Percentiles rank a stretch among this genome's conserved stretches.
Conservation (phyloP, 2,329 filamentous ascomycete species). For the Diaporthe batatas region DNA sequence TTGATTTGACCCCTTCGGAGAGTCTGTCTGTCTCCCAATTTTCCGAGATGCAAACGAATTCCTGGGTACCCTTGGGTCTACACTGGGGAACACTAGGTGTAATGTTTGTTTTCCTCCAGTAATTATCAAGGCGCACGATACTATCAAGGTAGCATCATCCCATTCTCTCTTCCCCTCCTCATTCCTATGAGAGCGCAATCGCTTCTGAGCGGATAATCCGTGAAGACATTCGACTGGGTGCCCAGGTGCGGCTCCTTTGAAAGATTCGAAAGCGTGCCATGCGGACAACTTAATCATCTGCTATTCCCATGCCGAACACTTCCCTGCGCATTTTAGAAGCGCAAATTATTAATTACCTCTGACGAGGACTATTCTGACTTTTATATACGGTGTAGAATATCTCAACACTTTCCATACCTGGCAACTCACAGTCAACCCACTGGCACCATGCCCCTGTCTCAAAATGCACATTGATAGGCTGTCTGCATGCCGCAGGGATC, state of each 20-base stretch:
- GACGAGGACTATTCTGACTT: neutral
- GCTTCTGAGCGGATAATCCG: neutral
- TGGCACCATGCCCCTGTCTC: slow-evolving; percentile 32
- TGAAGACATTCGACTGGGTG: neutral
- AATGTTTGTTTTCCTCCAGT: neutral
- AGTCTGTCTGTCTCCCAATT: neutral
- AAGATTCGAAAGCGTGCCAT: too few species aligned
- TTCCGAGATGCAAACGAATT: too few species aligned
- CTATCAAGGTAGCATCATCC: too few species aligned
- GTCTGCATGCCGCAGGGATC: slow-evolving; percentile 20
- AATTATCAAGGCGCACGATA: too few species aligned
- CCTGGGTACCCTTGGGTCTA: too few species aligned
- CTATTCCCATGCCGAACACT: neutral
- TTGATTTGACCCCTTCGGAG: too few species aligned
- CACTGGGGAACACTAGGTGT: too few species aligned
- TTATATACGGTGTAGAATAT: neutral
- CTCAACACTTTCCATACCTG: neutral
- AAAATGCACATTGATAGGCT: slow-evolving; percentile 34
- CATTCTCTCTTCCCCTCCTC: neutral
- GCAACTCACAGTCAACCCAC: neutral
- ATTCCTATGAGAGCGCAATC: neutral
- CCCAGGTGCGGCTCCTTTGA: neutral
- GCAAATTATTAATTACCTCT: too few species aligned
- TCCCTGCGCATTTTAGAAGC: too few species aligned
- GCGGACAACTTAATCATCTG: neutral